phyloP scores from a whole-genome alignment of 306 rosid species.

The Mimosa bimucronata region DNA sequence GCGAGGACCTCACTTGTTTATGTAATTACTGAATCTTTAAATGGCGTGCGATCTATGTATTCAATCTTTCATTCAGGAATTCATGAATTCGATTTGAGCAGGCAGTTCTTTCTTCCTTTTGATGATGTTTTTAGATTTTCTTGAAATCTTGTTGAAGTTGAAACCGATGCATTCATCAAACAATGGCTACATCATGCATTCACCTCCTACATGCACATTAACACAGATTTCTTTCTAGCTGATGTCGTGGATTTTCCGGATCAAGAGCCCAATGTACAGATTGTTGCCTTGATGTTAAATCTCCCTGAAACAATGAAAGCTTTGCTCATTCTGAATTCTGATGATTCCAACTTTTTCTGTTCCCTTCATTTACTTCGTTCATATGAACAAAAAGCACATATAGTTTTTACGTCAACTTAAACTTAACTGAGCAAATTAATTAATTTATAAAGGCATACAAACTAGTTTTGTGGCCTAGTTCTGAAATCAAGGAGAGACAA shows the following conservation, averaged over 20 bases:
- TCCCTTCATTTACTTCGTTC: neutral
- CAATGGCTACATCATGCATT: neutral
- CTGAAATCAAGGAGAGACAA: neutral
- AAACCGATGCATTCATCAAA: neutral
- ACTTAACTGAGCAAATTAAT: no score
- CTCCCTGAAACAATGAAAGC: neutral
- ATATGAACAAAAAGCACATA: no score
- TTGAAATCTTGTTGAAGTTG: neutral
- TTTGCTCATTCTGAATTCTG: neutral
- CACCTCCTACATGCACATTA: neutral
- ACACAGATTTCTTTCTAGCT: neutral
- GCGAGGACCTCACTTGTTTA: neutral
- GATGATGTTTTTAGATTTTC: neutral
- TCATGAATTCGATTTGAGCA: neutral
- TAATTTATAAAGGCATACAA: no score
- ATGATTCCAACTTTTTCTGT: neutral
- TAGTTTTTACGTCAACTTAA: no score
- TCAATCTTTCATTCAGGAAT: neutral
- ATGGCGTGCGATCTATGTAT: neutral
- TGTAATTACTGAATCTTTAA: neutral
- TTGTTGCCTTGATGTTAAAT: neutral
- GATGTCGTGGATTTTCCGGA: neutral
- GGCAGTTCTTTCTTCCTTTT: neutral
- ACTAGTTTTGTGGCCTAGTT: neutral
- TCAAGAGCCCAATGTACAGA: neutral